Base-by-base conservation (phyloP, 2,329 filamentous ascomycete species). In the Fonsecaea monophora region DNA sequence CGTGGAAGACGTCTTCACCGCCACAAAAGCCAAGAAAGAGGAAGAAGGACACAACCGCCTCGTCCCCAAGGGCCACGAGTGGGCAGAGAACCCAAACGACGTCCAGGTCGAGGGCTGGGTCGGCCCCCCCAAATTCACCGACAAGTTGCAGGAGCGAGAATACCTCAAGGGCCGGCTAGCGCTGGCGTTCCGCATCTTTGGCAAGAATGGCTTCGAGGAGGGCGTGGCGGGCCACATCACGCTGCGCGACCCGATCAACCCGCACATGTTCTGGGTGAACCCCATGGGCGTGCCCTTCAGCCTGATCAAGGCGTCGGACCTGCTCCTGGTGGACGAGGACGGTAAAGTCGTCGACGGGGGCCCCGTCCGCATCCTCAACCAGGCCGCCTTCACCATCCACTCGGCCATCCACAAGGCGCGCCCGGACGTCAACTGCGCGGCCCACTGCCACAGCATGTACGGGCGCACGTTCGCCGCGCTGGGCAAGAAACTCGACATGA, bases 401-500 rank as follows among this genome's bases (percentile, higher is more conserved):
- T 82, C 83, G 4, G 85, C 85, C 21, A 83, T 88, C 2, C 85
- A 88, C 72, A 80, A 80, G 32, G 86, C 86, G 1, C 81, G 86
- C 1, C 86, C 86, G 0, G 86, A 88, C 71, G 82, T 88, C 25
- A 79, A 84, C 64, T 85, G 84, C 60, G 86, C 86, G 2, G 85
- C 85, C 0, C 86, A 89, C 74, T 83, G 83, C 1, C 86, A 88
- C 74, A 83, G 82, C n/a, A 80, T 87, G 54, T 83, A 87, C 71
- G 86, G 86, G 2, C 84, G 85, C 58, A 83, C 87, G 10, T 90
- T 90, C 78, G 87, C 85, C 71, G 78, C 86, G 0, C 82, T 89
- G 30, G 88, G 88, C 7, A 84, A 84, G 65, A 81, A 81, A 7
- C 79, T 88, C 53, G 85, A 87, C 65, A 87, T 84, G 72, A 83